Evolutionary conservation across 768 basidiomycete genomes (phyloP).

Genomic region (Infundibulicybe gibba): DNA sequence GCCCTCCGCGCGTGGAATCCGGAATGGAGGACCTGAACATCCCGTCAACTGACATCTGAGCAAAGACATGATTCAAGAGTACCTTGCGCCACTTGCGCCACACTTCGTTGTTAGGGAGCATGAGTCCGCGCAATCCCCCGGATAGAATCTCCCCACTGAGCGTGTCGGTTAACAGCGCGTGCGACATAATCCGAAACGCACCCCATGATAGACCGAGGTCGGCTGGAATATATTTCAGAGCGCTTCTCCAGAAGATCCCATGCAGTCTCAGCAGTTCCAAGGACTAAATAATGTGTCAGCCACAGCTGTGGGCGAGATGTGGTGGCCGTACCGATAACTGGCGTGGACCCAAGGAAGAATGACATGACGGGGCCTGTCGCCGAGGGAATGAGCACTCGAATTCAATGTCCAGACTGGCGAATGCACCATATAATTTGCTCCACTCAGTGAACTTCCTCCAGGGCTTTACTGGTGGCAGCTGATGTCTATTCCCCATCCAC

Average conservation of each 20-base stretch:
- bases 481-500: slow-evolving; percentile 41
- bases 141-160: slow-evolving; percentile 42
- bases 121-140: slow-evolving; percentile 39
- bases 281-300: slow-evolving; percentile 19
- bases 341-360: slow-evolving; percentile 36
- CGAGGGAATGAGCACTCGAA: background rate
- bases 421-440: slow-evolving; percentile 39
- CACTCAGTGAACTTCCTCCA: slow-evolving; percentile 48
- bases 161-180: background rate
- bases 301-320: too few relatives aligned
- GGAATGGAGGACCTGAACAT: slow-evolving; percentile 34
- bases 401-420: background rate
- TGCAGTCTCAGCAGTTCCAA: slow-evolving; percentile 41
- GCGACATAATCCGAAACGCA: slow-evolving; percentile 9
- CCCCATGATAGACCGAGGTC: slow-evolving; percentile 44
- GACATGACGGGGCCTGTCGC: slow-evolving; percentile 36
- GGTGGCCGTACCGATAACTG: slow-evolving; percentile 31
- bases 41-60: background rate
- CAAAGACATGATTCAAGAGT: background rate
- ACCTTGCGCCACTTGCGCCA: slow-evolving; percentile 50
- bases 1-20: slow-evolving; percentile 38
- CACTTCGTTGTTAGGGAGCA: slow-evolving; percentile 36
- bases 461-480: slow-evolving; percentile 40
- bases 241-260: slow-evolving; percentile 47
- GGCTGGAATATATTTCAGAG: slow-evolving; percentile 41